phyloP scores from a whole-genome alignment of 768 basidiomycete genomes.

The Lyophyllum decastes region DNA sequence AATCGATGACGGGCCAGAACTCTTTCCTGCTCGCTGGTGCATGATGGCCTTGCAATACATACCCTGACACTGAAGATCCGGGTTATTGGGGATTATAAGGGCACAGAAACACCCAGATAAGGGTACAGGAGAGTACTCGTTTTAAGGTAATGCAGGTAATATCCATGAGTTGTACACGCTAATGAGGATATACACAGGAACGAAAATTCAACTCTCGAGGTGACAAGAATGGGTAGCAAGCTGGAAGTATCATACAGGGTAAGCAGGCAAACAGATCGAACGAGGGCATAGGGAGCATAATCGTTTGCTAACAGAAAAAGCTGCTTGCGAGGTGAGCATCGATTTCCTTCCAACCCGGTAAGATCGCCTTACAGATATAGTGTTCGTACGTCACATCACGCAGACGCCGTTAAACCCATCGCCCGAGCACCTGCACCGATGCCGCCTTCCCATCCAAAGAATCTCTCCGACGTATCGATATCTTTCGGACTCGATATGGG shows the following conservation, averaged over 20 bases:
- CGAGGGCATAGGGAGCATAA: not conserved
- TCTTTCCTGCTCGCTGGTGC: too few relatives aligned
- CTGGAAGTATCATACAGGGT: not conserved
- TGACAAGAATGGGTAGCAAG: not conserved
- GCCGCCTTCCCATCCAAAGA: constrained; percentile 79
- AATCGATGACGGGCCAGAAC: too few relatives aligned
- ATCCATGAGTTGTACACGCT: not conserved
- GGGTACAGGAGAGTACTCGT: not conserved
- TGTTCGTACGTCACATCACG: not conserved
- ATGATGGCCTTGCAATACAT: not conserved
- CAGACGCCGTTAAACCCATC: constrained; percentile 53
- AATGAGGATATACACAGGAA: not conserved
- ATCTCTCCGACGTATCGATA: constrained; percentile 52
- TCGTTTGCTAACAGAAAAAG: not conserved
- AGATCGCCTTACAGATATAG: constrained; percentile 6
- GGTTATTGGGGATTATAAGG: constrained; percentile 5
- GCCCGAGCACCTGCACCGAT: constrained; percentile 82
- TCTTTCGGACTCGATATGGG: constrained; percentile 32
- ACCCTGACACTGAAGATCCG: not conserved
- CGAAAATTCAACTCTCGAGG: too few relatives aligned
- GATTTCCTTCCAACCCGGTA: not conserved
- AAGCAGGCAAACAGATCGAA: too few relatives aligned
- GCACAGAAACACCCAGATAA: not conserved
- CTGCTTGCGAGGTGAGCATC: constrained; percentile 5
- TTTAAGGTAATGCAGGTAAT: constrained; percentile 3